Evolutionary conservation across 108 stramenopile genomes (phyloP), one percentile per base, ranked within the genome.

Genomic region (Mayamaea pseudoterrestris): DNA sequence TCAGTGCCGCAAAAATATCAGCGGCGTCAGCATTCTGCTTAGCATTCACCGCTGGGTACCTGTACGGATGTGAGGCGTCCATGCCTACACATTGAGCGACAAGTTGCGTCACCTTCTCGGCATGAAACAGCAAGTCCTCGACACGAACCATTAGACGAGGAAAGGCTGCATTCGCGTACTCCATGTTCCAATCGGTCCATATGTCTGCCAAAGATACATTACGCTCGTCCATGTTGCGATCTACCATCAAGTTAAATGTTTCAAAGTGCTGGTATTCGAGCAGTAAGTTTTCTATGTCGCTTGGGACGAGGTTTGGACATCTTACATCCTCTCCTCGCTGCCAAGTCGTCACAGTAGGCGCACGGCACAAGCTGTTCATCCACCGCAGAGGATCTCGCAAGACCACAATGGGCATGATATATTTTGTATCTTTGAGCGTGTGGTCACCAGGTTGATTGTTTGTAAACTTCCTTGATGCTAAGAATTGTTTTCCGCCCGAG

Each of bases 371-470:
- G 50, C 65, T 68, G 41, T 73, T 54, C 74, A 83, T 66, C 84
- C 82, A 87, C 6, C 62, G 70, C 20, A 68, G 63, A 1, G 82
- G 81, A 78, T 91, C 90, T 39, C 80, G 80, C 21, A 91, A 61
- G 45, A 78, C 72, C n/a, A 91, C 78, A 41, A 83, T 56, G 21
- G 88, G 88, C 7, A 90, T 42, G 3, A 48, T 21, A 5, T 31
- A 14, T 3, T 48, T 16, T 17, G 11, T 48, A 5, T 48, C 49
- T n/a, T 24, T n/a, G n/a, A n/a, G n/a, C n/a, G n/a, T n/a, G n/a
- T n/a, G n/a, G n/a, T n/a, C n/a, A n/a, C n/a, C n/a, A n/a, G n/a
- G n/a, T n/a, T n/a, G n/a, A n/a, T n/a, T n/a, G n/a, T n/a, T n/a
- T n/a, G n/a, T n/a, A n/a, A n/a, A n/a, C n/a, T n/a, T n/a, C n/a